A percentile compares a stretch with the other conserved stretches of the same genome.
Conservation (phyloP, 208 protist genomes). For the Wallacemonas sp. region DNA sequence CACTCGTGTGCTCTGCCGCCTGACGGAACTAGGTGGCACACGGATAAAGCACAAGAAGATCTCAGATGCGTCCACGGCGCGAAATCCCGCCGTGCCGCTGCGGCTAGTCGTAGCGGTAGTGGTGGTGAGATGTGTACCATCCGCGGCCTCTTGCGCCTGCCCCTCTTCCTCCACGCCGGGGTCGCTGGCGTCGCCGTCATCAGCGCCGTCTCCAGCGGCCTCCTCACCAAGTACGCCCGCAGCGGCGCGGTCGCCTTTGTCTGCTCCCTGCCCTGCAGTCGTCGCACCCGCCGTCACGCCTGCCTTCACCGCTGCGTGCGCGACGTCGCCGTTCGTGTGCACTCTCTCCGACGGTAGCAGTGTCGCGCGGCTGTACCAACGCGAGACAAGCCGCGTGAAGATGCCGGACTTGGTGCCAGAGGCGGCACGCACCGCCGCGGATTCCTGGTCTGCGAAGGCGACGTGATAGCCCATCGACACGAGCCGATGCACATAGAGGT, state of each 20-base stretch:
- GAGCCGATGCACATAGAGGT: slow-evolving; percentile 80
- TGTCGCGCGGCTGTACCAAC: slow-evolving; percentile 79
- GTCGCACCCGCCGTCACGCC: background rate
- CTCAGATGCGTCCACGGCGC: slow-evolving; percentile 43
- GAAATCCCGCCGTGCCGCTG: background rate
- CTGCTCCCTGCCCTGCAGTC: background rate
- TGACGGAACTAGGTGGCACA: background rate
- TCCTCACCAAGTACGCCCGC: background rate
- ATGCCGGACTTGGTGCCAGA: slow-evolving; percentile 61
- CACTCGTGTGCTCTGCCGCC: no score
- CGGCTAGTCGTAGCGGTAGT: no score
- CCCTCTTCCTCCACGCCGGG: slow-evolving; percentile 17
- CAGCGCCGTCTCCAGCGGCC: background rate
- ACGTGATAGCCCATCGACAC: slow-evolving; percentile 91
- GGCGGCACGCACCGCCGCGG: slow-evolving; percentile 71
- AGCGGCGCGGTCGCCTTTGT: background rate
- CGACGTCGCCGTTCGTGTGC: slow-evolving; percentile 23
- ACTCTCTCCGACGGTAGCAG: slow-evolving; percentile 76
- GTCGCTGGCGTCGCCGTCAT: slow-evolving; percentile 1
- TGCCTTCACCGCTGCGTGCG: slow-evolving; percentile 4
- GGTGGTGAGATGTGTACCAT: no score
- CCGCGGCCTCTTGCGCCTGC: slow-evolving; percentile 14
- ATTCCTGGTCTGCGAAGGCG: slow-evolving; percentile 86
- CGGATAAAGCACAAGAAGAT: slow-evolving; percentile 68
- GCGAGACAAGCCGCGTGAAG: slow-evolving; percentile 72